These are phyloP conservation scores for Mycena amicta DNA, from an alignment of 768 basidiomycete species.

Conservation along the genomic window DNA sequence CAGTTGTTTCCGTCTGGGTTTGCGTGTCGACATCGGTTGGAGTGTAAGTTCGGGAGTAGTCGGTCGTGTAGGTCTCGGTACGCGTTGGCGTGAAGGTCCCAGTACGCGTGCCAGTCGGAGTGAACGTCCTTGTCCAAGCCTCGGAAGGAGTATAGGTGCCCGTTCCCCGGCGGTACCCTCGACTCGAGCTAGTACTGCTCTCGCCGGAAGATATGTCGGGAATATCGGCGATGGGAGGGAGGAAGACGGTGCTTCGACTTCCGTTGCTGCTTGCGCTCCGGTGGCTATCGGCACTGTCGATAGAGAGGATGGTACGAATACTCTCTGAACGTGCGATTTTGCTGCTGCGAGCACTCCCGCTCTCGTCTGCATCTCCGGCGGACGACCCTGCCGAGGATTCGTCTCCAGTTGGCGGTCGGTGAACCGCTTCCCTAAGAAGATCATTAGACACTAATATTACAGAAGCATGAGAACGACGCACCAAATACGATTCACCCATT, in stretches of 20 bases:
- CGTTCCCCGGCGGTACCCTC: slow-evolving; percentile 2
- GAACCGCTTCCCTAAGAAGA: slow-evolving; percentile 71
- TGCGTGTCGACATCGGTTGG: slow-evolving; percentile 1
- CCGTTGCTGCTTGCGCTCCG: slow-evolving; percentile 51
- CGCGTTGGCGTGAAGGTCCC: slow-evolving; percentile 1
- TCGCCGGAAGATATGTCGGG: slow-evolving; percentile 51
- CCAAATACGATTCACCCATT: slow-evolving; percentile 93
- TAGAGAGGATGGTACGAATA: slow-evolving; percentile 69
- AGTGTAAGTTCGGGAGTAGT: slow-evolving; percentile 1
- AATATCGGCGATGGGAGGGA: slow-evolving; percentile 72
- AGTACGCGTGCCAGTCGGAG: slow-evolving; percentile 8
- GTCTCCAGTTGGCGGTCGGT: slow-evolving; percentile 59
- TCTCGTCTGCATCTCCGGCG: slow-evolving; percentile 23
- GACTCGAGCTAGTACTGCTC: background rate
- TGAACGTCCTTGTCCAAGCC: slow-evolving; percentile 9
- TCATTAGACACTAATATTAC: slow-evolving; percentile 1
- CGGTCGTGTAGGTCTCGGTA: slow-evolving; percentile 1
- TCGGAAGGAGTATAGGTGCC: slow-evolving; percentile 2
- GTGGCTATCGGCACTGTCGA: slow-evolving; percentile 47
- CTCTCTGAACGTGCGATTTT: slow-evolving; percentile 41
- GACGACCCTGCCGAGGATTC: slow-evolving; percentile 52
- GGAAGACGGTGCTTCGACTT: slow-evolving; percentile 74
- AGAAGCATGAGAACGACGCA: slow-evolving; percentile 37
- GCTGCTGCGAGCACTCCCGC: background rate
- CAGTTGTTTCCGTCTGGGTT: slow-evolving; percentile 21